A percentile compares a stretch with the other conserved stretches of the same genome.
Conservation (phyloP, 176 grass and related monocot genomes). For the Rhynchospora pubera region DNA sequence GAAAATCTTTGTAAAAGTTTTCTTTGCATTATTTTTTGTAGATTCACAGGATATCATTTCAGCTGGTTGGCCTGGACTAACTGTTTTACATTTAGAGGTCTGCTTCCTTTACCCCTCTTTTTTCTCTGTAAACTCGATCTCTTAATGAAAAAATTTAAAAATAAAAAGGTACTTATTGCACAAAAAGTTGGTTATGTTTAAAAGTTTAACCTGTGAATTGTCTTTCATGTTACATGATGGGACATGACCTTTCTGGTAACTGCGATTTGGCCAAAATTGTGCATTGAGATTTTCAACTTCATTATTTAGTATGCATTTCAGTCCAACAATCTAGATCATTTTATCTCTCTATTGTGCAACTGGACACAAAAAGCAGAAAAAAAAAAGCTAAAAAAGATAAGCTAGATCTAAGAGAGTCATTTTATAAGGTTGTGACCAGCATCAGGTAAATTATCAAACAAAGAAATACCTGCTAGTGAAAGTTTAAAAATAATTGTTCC, state of each 20-base stretch:
- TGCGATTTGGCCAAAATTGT: not conserved
- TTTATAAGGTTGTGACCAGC: not conserved
- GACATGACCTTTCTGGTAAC: not conserved
- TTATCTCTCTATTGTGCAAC: not conserved
- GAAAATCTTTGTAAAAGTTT: not conserved
- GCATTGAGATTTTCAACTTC: not conserved
- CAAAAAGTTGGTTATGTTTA: not conserved
- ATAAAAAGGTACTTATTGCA: not conserved
- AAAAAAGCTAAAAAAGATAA: not conserved
- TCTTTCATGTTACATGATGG: not conserved
- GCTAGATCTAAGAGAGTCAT: not conserved
- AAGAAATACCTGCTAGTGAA: not conserved
- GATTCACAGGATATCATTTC: constrained; percentile 59
- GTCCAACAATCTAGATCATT: not conserved
- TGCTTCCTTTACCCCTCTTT: not conserved
- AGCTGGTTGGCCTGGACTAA: constrained; percentile 65
- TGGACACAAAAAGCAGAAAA: not conserved
- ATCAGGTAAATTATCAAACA: not conserved
- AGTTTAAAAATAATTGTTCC: not conserved
- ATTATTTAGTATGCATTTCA: not conserved
- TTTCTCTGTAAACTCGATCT: not conserved
- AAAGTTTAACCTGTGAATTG: not conserved
- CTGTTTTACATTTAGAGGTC: constrained; percentile 59
- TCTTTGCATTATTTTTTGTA: constrained; percentile 15
- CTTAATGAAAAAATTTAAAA: not conserved